Conservation (phyloP, 305 asterid genomes). For the Fraxinus latifolia region DNA sequence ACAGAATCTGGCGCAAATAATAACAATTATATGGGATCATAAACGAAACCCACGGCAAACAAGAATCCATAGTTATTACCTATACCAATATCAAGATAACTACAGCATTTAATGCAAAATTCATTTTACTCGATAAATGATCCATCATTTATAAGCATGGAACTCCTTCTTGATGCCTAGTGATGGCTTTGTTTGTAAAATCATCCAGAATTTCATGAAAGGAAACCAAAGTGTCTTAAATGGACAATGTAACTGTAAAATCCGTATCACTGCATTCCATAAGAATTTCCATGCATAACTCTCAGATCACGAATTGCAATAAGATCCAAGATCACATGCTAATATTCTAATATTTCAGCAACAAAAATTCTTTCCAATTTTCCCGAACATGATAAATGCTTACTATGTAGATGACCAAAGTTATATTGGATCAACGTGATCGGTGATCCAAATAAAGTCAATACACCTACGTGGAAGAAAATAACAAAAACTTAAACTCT, state of each 20-base stretch:
- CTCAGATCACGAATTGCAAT: neutral
- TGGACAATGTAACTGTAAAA: conserved; percentile 17
- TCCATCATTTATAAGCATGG: neutral
- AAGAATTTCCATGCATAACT: neutral
- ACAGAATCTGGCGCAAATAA: neutral
- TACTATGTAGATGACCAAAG: neutral
- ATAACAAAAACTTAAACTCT: neutral
- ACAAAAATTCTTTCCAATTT: neutral
- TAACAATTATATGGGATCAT: neutral
- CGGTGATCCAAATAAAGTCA: neutral
- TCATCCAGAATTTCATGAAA: neutral
- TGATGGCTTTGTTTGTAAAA: neutral
- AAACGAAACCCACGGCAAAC: neutral
- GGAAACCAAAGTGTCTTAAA: neutral
- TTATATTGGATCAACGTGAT: neutral
- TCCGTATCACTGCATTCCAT: neutral
- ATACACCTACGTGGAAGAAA: neutral
- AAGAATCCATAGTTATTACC: neutral
- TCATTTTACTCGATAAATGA: neutral
- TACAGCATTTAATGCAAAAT: neutral
- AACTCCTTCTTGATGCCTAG: neutral
- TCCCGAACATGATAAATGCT: neutral
- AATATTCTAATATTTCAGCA: neutral
- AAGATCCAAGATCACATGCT: conserved; percentile 2
- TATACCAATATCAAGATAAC: conserved; percentile 3